Evolutionary conservation across 2,329 filamentous ascomycete genomes (phyloP), one percentile per base, ranked within the genome.

Genomic region (Fusarium acutatum): DNA sequence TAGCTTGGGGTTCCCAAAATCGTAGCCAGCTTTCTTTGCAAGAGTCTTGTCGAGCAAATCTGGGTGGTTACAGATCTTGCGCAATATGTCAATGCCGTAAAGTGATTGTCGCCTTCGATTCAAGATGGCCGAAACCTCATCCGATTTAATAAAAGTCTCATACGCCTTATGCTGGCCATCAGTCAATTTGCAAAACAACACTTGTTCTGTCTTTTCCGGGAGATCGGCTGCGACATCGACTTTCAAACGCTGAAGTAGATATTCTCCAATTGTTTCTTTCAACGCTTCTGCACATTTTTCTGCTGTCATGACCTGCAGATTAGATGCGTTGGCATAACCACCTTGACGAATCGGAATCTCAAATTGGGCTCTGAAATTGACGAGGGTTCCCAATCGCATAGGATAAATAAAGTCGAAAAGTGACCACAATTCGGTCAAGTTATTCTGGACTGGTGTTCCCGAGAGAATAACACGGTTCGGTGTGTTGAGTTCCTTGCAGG

Each of bases 41-140:
- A 89, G 81, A 30, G 77, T 81, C 47, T 87, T 93, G 75, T 96
- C 91, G 5, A 93, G 85, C 4, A 99, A 86, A 83, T 99, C 96
- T 0, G 97, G 96, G 78, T 99, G 97, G 72, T 99, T 99, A 85
- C 96, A 98, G 61, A 99, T 96, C 82, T 99, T 99, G 58, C 96
- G 92, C 43, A 99, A 85, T 32, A 95, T 93, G 76, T 98, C 95
- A 71, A 99, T 94, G 13, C 96, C 96, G 76, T 92, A 97, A 2
- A 99, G 86, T 6, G 94, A 93, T 78, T 97, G 93, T 8, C 92
- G 89, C 68, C 90, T 92, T 43, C 91, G 91, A 52, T 88, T 90
- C 44, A 96, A 82, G 63, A 98, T 97, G 0, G 92, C 91, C n/a
- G 88, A 89, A 87, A 98, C 95, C 49, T 97, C 95, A 44, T 93